Base-by-base conservation (phyloP, 2,329 filamentous ascomycete genomes). In the Didymella exigua region DNA sequence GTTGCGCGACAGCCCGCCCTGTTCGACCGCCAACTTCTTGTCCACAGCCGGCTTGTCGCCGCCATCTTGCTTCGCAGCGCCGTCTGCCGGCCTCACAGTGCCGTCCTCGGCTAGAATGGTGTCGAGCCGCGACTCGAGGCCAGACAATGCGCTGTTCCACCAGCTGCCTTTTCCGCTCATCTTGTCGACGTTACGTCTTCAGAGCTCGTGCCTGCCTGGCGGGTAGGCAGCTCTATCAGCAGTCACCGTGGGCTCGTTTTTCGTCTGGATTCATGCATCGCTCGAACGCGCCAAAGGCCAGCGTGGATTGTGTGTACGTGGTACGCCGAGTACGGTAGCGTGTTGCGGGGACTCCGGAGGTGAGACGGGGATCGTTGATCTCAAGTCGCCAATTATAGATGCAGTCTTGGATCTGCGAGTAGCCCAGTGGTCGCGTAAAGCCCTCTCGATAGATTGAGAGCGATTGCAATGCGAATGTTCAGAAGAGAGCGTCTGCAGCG, bases 101-200 rank as follows among this genome's bases (percentile, higher is more conserved):
- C 88, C 86, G 50, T 90, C 87, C 63, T 97, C 93, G 49, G 91
- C 87, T 57, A 99, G 83, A 54, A 99, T 96, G 44, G 86, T 93
- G 75, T 99, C 95, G 56, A 99, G 84, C 37, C 90, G 87, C 56
- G 93, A 96, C 78, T 99, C 95, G 54, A 99, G 89, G 57, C 93
- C 93, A 49, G 93, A 92, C 57, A 98, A 91, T 60, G 93, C 93
- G 76, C 93, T 91, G 62, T 92, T 67, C 62, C 62, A 68, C 71
- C 58, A 74, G 62, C 62, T 68, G 18, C 65, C 60, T 49, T 69
- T 67, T 23, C 65, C 64, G 52, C 70, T 74, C 66, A 72, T 72
- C 24, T 46, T 67, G 49, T 16, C 34, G 29, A 3, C 13, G 4
- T 38, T 13, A 4, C 18, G 19, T 7, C 30, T 24, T 45, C 11